Evolutionary conservation across 768 basidiomycete species (phyloP), one percentile per base, ranked within the genome.

Genomic region (Mycena metata): DNA sequence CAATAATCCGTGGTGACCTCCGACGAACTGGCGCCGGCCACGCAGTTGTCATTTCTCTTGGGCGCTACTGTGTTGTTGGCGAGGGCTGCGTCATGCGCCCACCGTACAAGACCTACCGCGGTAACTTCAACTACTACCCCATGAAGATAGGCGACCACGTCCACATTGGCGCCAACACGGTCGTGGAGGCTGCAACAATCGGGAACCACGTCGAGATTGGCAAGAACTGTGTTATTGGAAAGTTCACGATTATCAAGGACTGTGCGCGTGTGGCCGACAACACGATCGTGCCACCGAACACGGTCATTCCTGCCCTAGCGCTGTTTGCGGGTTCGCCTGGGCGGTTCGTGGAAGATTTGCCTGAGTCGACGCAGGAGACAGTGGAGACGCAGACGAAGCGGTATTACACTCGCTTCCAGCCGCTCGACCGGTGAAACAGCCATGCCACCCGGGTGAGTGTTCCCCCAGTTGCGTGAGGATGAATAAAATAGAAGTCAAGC

Each of bases 61-160:
- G 98, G 11, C 85, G 96, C 71, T 99, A 99, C 79, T 98, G 96
- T 78, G 82, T 94, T 23, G 87, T 99, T 4, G 95, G 94, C 19
- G 95, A 98, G 77, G 92, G 91, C 19, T 93, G 92, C 67, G 90
- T 98, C 42, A 90, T 99, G 84, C 89, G 94, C 70, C 94, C 93
- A 11, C 95, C 93, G 4, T 94, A 95, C 78, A 95, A 95, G 80
- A 95, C 94, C 0, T 96, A 95, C 77, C 89, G 94, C 58, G 93
- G 93, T 68, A 91, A 92, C 69, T 95, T 95, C 84, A 98, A 98
- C 76, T 98, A 96, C 80, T 98, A 99, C 75, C 97, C 97, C 7
- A 95, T 98, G 91, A 96, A 96, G 77, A 90, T 99, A 12, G 95
- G 95, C 3, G 96, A 99, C 80, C 90, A 95, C 76, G 98, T 99